Evolutionary conservation across 345 rosid species (phyloP), one percentile per base, ranked within the genome.

Genomic region (Balakata baccata): DNA sequence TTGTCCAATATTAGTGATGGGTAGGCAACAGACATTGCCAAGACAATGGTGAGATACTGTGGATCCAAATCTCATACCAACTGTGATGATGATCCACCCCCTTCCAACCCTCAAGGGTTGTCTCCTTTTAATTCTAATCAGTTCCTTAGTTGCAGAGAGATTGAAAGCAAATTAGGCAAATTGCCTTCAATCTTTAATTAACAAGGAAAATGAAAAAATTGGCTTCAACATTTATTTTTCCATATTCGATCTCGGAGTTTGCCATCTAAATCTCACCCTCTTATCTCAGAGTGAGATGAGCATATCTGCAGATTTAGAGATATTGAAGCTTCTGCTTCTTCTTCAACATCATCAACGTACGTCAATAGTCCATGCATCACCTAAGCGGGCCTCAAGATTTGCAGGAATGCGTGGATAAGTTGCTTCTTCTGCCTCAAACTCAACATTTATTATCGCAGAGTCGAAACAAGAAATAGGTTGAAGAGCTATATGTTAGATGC

Each of bases 161-260:
- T n/a, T n/a, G n/a, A n/a, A n/a, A n/a, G n/a, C n/a, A n/a, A n/a
- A n/a, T n/a, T n/a, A n/a, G n/a, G n/a, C 49, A 49, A 38, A 52
- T 25, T 45, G 1, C 2, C 11, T 4, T 73, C 64, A 63, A 63
- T 56, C 66, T 12, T 54, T 18, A 1, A 2, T 13, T 14, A 20
- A 20, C 6, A 18, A 18, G 18, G 68, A 68, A 17, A 67, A 70
- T 67, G 9, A 64, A 54, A 65, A 79, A 84, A n/a, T n/a, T 86
- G 89, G 78, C 81, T 8, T 20, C 49, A n/a, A 23, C 73, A 23
- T 75, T n/a, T n/a, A n/a, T n/a, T 81, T 60, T 81, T 16, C 76
- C 92, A 86, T 63, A 11, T 69, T 71, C 80, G 92, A 2, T 88
- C 92, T 3, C 81, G 81, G 72, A 85, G 87, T 69, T 78, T 78